Evolutionary conservation across 768 basidiomycete genomes (phyloP).

Genomic region (Termitomyces sp.): DNA sequence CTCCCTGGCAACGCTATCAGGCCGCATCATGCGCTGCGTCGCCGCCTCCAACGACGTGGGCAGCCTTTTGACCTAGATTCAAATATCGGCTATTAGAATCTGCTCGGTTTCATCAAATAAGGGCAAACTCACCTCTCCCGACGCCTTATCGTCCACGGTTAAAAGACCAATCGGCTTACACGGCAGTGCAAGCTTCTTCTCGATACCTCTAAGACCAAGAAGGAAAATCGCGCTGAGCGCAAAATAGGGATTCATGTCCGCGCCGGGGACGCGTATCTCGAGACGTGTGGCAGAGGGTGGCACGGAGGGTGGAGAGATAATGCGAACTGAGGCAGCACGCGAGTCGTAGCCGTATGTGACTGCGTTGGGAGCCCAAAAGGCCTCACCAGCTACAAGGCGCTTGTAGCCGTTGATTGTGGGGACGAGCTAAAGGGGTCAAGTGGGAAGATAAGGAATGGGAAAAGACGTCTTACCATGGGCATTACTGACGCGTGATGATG

Average conservation of each 20-base stretch:
- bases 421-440: slow-evolving; percentile 48
- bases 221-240: slow-evolving; percentile 85
- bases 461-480: slow-evolving; percentile 59
- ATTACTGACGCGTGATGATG: slow-evolving; percentile 46
- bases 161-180: slow-evolving; percentile 67
- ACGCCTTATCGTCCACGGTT: slow-evolving; percentile 52
- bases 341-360: slow-evolving; percentile 96
- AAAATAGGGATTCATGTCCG: slow-evolving; percentile 95
- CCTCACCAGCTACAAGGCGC: slow-evolving; percentile 89
- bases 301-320: slow-evolving; percentile 90
- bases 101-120: slow-evolving; percentile 17
- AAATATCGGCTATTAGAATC: not conserved
- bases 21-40: slow-evolving; percentile 74
- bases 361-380: slow-evolving; percentile 92
- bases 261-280: slow-evolving; percentile 93
- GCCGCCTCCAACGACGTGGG: slow-evolving; percentile 80
- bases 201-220: slow-evolving; percentile 85
- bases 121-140: slow-evolving; percentile 43
- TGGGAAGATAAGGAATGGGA: not conserved
- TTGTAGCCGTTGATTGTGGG: slow-evolving; percentile 98
- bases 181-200: slow-evolving; percentile 65
- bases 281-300: slow-evolving; percentile 80
- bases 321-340: slow-evolving; percentile 86
- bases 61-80: slow-evolving; percentile 63
- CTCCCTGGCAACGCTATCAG: slow-evolving; percentile 80